Evolutionary conservation across 1,139 yeast genomes (phyloP).

Genomic region (Geotrichum citri-aurantii): DNA sequence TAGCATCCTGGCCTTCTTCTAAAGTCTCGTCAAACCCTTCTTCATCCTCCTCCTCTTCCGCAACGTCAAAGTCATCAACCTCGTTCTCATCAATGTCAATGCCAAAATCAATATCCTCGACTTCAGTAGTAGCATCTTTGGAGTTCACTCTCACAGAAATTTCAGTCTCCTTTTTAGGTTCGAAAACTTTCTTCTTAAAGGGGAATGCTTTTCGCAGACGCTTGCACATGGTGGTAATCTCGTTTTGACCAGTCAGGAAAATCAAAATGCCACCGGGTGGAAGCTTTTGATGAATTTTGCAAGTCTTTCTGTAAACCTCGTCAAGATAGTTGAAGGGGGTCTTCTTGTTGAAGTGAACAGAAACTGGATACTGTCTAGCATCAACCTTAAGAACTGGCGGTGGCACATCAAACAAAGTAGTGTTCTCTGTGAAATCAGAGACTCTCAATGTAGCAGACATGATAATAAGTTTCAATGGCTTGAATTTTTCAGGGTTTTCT

Average conservation of each 20-base stretch:
- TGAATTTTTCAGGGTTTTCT: slow-evolving; percentile 34
- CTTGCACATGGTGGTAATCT: slow-evolving; percentile 72
- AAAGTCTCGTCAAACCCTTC: slow-evolving; percentile 87
- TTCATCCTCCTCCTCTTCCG: slow-evolving; percentile 57
- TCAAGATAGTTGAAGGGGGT: slow-evolving; percentile 77
- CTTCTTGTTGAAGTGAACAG: slow-evolving; percentile 79
- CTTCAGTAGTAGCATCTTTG: slow-evolving; percentile 65
- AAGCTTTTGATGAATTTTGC: slow-evolving; percentile 76
- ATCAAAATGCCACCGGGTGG: slow-evolving; percentile 95
- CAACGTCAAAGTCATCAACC: slow-evolving; percentile 42
- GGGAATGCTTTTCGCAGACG: slow-evolving; percentile 67
- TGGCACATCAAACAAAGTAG: slow-evolving; percentile 57
- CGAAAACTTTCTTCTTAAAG: slow-evolving; percentile 35
- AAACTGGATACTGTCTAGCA: slow-evolving; percentile 92
- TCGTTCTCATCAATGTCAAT: slow-evolving; percentile 39
- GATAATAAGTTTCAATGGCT: slow-evolving; percentile 53
- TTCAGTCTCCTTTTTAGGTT: slow-evolving; percentile 36
- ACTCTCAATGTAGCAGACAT: slow-evolving; percentile 98
- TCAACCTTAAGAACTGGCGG: slow-evolving; percentile 92
- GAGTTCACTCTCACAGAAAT: slow-evolving; percentile 50
- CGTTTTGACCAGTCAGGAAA: slow-evolving; percentile 92
- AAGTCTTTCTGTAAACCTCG: slow-evolving; percentile 78
- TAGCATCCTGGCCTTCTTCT: slow-evolving; percentile 68
- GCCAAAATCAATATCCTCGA: slow-evolving; percentile 83
- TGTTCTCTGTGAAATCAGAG: slow-evolving; percentile 83